Conservation (phyloP, 2,329 filamentous ascomycete genomes). For the Boeremia exigua region DNA sequence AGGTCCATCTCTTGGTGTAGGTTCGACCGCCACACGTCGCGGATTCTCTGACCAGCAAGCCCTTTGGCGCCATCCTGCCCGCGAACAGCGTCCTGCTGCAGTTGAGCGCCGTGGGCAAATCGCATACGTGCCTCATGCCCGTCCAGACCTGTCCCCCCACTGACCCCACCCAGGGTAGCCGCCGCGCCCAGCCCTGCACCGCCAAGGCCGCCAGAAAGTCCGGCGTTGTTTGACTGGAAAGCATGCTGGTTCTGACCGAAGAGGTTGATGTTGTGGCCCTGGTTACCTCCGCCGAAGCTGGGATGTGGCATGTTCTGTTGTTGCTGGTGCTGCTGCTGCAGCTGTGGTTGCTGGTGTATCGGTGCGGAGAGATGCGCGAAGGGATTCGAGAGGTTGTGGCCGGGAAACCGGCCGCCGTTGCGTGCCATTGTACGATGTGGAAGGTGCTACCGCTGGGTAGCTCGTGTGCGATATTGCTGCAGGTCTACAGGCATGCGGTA, state of each 20-base stretch:
- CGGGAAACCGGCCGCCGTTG: slow-evolving; percentile 64
- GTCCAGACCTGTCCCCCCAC: slow-evolving; percentile 70
- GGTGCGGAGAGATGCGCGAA: slow-evolving; percentile 62
- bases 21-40: slow-evolving; percentile 95
- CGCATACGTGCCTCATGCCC: slow-evolving; percentile 89
- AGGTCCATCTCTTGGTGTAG: slow-evolving; percentile 88
- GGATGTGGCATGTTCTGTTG: slow-evolving; percentile 66
- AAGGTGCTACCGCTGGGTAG: slow-evolving; percentile 29
- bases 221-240: slow-evolving; percentile 58
- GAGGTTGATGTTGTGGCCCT: slow-evolving; percentile 70
- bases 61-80: slow-evolving; percentile 63
- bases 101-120: slow-evolving; percentile 74
- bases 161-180: slow-evolving; percentile 56
- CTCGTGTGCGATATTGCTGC: slow-evolving; percentile 16
- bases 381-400: slow-evolving; percentile 63
- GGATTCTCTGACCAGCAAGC: slow-evolving; percentile 74
- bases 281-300: slow-evolving; percentile 62
- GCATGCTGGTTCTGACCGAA: slow-evolving; percentile 47
- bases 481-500: slow-evolving; percentile 8
- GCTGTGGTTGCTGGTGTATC: slow-evolving; percentile 54
- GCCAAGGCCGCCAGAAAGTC: slow-evolving; percentile 60
- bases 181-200: slow-evolving; percentile 65
- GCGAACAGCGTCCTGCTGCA: slow-evolving; percentile 58
- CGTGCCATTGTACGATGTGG: slow-evolving; percentile 59
- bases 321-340: slow-evolving; percentile 49